phyloP scores from a whole-genome alignment of 2,329 filamentous ascomycete genomes.

The Aureobasidium lini region DNA sequence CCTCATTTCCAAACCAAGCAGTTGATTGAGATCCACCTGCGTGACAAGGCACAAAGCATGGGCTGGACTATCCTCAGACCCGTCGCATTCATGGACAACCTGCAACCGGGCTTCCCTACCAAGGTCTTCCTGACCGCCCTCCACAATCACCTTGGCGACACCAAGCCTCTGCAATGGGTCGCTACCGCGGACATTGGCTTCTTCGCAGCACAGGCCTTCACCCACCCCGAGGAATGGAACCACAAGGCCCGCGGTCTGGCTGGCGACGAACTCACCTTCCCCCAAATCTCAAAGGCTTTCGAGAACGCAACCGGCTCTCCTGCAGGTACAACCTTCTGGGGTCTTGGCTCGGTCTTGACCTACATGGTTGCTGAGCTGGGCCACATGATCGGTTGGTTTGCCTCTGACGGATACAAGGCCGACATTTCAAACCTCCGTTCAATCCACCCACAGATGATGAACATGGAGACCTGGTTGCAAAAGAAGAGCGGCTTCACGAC shows the following conservation, averaged over 20 bases:
- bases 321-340: slow-evolving; percentile 37
- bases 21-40: slow-evolving; percentile 54
- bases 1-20: slow-evolving; percentile 53
- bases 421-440: slow-evolving; percentile 39
- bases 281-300: slow-evolving; percentile 40
- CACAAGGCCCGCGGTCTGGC: slow-evolving; percentile 43
- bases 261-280: slow-evolving; percentile 46
- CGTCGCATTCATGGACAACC: slow-evolving; percentile 58
- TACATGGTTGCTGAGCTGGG: slow-evolving; percentile 33
- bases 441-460: slow-evolving; percentile 38
- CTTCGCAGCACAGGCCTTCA: slow-evolving; percentile 44
- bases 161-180: slow-evolving; percentile 32
- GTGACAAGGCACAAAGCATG: slow-evolving; percentile 44
- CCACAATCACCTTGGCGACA: slow-evolving; percentile 28
- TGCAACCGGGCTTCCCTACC: slow-evolving; percentile 40
- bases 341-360: slow-evolving; percentile 37
- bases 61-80: slow-evolving; percentile 55
- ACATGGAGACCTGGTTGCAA: slow-evolving; percentile 26
- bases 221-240: slow-evolving; percentile 39
- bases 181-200: slow-evolving; percentile 44
- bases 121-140: slow-evolving; percentile 45
- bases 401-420: slow-evolving; percentile 41
- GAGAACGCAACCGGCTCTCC: slow-evolving; percentile 38
- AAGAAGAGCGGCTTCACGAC: slow-evolving; percentile 24
- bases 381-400: slow-evolving; percentile 40